A percentile compares a stretch with the other conserved stretches of the same genome.
phyloP scores from a whole-genome alignment of 352 stramenopile species.

The Pythium apleroticum region DNA sequence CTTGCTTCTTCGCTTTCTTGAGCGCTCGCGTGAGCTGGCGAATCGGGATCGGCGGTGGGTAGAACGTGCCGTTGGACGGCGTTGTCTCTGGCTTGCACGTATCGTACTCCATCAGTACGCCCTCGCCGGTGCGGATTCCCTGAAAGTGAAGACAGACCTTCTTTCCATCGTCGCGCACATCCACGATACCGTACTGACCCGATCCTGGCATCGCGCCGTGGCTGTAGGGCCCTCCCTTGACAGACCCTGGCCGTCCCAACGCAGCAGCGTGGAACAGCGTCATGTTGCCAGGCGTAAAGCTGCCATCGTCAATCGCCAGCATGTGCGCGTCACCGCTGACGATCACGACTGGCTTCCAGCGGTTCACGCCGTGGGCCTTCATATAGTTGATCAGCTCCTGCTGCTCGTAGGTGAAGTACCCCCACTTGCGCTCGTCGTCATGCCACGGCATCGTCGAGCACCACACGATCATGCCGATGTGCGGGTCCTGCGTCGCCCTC shows the following conservation, averaged over 20 bases:
- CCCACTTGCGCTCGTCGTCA: conserved; percentile 87
- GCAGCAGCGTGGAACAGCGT: conserved; percentile 80
- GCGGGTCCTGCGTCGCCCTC: conserved; percentile 48
- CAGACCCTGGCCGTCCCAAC: conserved; percentile 70
- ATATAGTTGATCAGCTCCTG: conserved; percentile 77
- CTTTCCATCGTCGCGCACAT: conserved; percentile 71
- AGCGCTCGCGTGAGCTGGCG: conserved; percentile 50
- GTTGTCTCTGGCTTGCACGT: conserved; percentile 73
- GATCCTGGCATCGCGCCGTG: conserved; percentile 78
- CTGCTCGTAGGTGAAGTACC: conserved; percentile 80
- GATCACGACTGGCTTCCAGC: conserved; percentile 76
- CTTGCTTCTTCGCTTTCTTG: conserved; percentile 50
- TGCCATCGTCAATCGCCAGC: conserved; percentile 84
- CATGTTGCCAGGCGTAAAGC: conserved; percentile 70
- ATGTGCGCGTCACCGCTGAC: conserved; percentile 89
- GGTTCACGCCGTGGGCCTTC: conserved; percentile 58
- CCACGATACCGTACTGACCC: conserved; percentile 80
- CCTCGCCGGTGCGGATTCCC: conserved; percentile 56
- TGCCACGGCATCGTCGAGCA: conserved; percentile 89
- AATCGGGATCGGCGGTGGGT: conserved; percentile 57
- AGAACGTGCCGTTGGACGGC: conserved; percentile 51
- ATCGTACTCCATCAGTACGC: conserved; percentile 71
- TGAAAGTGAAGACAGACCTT: conserved; percentile 71
- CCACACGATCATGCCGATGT: conserved; percentile 78
- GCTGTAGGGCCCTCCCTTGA: conserved; percentile 88